These are phyloP conservation scores for Chenopodium suecicum DNA, from an alignment of 148 eudicot species.

Conservation along the genomic window DNA sequence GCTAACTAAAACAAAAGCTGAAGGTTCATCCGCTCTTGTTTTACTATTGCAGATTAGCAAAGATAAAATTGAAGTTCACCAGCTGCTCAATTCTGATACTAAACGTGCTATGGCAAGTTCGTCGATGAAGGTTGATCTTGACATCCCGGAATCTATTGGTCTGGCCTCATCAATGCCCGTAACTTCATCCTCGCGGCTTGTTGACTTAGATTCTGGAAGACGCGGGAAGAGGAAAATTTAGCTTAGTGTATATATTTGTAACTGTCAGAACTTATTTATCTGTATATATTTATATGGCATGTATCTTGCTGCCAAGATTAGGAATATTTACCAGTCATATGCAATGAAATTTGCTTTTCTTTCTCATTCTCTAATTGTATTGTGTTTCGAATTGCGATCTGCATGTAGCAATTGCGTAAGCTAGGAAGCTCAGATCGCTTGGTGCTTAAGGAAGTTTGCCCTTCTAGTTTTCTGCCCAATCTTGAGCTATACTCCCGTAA, in stretches of 20 bases:
- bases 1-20: no score
- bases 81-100: conserved; percentile 47
- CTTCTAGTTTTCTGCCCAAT: not conserved
- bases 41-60: conserved; percentile 48
- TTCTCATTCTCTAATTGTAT: not conserved
- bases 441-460: not conserved
- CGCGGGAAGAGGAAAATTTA: conserved; percentile 72
- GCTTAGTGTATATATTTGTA: conserved; percentile 17
- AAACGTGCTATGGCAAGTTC: conserved; percentile 53
- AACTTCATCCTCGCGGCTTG: conserved; percentile 63
- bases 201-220: conserved; percentile 65
- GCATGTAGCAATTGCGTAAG: no score
- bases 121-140: conserved; percentile 59
- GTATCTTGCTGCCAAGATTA: not conserved
- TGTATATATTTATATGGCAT: conserved; percentile 17
- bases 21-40: not conserved
- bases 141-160: conserved; percentile 94
- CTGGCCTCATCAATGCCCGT: conserved; percentile 41
- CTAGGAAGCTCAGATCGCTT: no score
- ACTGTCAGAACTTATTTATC: not conserved
- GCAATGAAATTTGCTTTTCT: not conserved
- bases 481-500: no score
- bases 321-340: not conserved
- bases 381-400: not conserved
- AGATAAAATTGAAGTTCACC: conserved; percentile 49